Evolutionary conservation across 352 stramenopile species (phyloP), one percentile per base, ranked within the genome.

Genomic region (Phytophthora sp.): DNA sequence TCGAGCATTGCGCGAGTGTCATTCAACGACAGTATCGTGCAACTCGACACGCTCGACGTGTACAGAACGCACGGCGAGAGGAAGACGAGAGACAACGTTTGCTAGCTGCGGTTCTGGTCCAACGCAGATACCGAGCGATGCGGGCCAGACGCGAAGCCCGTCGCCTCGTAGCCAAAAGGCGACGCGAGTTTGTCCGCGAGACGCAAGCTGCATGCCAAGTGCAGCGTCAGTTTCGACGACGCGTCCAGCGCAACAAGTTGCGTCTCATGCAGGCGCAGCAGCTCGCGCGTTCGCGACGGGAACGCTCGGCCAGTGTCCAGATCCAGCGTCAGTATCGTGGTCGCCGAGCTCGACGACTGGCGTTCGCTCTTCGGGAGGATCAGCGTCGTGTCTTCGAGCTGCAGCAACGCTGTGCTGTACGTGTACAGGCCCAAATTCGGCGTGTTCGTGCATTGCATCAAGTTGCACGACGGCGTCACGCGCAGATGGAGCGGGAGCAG

Each of bases 1-100:
- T 74, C 1, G 80, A 91, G 21, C 76, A 80, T 52, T 80, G 71
- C 8, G 82, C 84, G 26, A 84, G 57, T 33, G 69, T 84, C 21
- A 93, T 94, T 57, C 86, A 94, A 42, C 84, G 82, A 6, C 69
- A 73, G n/a, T 94, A 87, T 47, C 79, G 86, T 1, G 71, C 71
- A 2, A 77, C 76, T 42, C 61, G 73, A 15, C 63, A 77, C 52
- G 74, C 68, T 24, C 63, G 74, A 0, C 66, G 57, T 11, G 63
- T 41, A 1, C 49, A 80, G 8, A 76, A 72, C 2, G 73, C 88
- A 45, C 42, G 74, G 46, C 63, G 79, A 15, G 66, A 71, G 4
- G 35, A 86, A 2, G 57, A 81, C 23, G 72, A 85, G 21, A 79
- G 86, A 29, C 72, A 86, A 21, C 66, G 81, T 11, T 59, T 88